A percentile compares a stretch with the other conserved stretches of the same genome.
Conservation (phyloP, 495 filamentous ascomycete genomes). For the Aspergillus avenaceus region DNA sequence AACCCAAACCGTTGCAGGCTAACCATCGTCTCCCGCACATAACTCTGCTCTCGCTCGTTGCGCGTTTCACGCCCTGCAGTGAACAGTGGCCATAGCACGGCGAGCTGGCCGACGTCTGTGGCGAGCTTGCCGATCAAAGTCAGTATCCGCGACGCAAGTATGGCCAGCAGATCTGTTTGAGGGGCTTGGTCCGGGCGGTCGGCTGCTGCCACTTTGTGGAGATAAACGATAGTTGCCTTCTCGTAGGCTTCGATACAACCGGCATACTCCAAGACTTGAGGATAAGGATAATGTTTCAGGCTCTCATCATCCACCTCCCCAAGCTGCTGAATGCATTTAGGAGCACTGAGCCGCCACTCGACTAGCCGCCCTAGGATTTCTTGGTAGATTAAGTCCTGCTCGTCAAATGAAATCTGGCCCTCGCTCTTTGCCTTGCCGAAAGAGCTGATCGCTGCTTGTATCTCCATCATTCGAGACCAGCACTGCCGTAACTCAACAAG, state of each 20-base stretch:
- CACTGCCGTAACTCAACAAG: slow-evolving; percentile 31
- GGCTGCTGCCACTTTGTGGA: slow-evolving; percentile 34
- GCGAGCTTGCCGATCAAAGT: slow-evolving; percentile 31
- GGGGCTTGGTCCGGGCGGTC: slow-evolving; percentile 27
- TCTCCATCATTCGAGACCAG: slow-evolving; percentile 41
- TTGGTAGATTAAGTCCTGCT: slow-evolving; percentile 32
- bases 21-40: slow-evolving; percentile 33
- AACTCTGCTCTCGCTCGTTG: slow-evolving; percentile 29
- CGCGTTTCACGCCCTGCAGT: slow-evolving; percentile 36
- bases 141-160: slow-evolving; percentile 32
- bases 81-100: slow-evolving; percentile 35
- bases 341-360: slow-evolving; percentile 32
- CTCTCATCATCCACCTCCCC: slow-evolving; percentile 31
- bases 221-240: slow-evolving; percentile 35
- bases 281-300: slow-evolving; percentile 25
- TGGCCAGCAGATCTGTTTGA: slow-evolving; percentile 24
- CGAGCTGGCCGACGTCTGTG: slow-evolving; percentile 34
- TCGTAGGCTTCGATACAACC: slow-evolving; percentile 41
- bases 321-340: slow-evolving; percentile 26
- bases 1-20: slow-evolving; percentile 36
- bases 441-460: slow-evolving; percentile 33
- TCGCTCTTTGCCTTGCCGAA: slow-evolving; percentile 34
- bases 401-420: slow-evolving; percentile 26
- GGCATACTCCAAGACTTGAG: slow-evolving; percentile 32
- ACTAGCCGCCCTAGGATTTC: slow-evolving; percentile 29